A percentile compares a stretch with the other conserved stretches of the same genome.
phyloP scores from a whole-genome alignment of 2,329 filamentous ascomycete genomes.

The Dactylellina sp. region DNA sequence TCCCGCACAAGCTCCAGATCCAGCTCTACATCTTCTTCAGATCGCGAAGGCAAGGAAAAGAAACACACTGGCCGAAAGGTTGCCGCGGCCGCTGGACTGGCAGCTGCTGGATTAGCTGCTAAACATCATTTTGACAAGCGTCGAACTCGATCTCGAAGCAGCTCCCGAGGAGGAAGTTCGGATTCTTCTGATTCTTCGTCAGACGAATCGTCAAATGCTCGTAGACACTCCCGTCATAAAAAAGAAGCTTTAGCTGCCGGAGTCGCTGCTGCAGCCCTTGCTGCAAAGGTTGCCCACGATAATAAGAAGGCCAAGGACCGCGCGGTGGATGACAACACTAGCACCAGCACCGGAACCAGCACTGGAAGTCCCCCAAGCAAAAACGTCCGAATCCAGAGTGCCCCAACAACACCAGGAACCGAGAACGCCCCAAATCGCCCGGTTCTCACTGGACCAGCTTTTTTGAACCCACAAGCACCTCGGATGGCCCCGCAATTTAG shows the following conservation, averaged over 20 bases:
- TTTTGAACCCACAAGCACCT: conserved; percentile 32
- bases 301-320: conserved; percentile 51
- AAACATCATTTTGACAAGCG: conserved; percentile 55
- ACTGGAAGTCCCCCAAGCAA: conserved; percentile 34
- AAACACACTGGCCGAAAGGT: conserved; percentile 48
- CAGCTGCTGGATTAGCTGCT: conserved; percentile 48
- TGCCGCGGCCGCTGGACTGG: conserved; percentile 37
- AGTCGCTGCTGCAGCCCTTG: conserved; percentile 51
- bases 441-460: conserved; percentile 11
- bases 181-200: conserved; percentile 29
- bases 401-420: conserved; percentile 47
- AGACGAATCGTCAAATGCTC: conserved; percentile 28
- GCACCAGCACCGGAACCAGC: conserved; percentile 17
- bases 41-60: conserved; percentile 43
- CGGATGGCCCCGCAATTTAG: conserved; percentile 53
- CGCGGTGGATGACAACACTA: conserved; percentile 20
- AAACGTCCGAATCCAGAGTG: conserved; percentile 55
- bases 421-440: conserved; percentile 44
- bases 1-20: conserved; percentile 48
- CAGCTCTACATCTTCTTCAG: conserved; percentile 50
- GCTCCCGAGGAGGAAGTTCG: conserved; percentile 30
- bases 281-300: conserved; percentile 54
- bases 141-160: conserved; percentile 27
- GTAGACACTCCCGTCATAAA: conserved; percentile 49
- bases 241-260: conserved; percentile 53